Conservation (phyloP, 768 basidiomycete species). For the Agaricus subrufescens region DNA sequence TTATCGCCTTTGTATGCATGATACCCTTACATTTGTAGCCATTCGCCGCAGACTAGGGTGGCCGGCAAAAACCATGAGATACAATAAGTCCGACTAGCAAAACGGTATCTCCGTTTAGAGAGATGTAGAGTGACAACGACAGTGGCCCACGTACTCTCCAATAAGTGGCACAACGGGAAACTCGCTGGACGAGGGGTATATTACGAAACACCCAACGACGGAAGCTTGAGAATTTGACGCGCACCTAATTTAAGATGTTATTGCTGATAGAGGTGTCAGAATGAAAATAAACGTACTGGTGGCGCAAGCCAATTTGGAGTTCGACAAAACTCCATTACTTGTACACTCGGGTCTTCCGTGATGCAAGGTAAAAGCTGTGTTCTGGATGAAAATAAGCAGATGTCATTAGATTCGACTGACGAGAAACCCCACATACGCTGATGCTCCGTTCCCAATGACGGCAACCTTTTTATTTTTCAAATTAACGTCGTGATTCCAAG, state of each 20-base stretch:
- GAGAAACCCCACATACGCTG: conserved; percentile 35
- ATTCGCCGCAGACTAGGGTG: not conserved
- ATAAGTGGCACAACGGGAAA: not conserved
- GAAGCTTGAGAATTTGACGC: conserved; percentile 13
- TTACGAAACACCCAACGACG: conserved; percentile 13
- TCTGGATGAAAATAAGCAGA: conserved; percentile 20
- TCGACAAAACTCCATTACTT: conserved; percentile 46
- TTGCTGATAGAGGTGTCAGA: not conserved
- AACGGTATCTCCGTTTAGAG: not conserved
- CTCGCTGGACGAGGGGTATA: conserved; percentile 4
- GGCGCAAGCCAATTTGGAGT: conserved; percentile 46
- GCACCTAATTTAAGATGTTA: conserved; percentile 1
- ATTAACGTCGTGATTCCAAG: conserved; percentile 38
- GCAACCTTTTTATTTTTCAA: conserved; percentile 45
- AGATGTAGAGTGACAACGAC: not conserved
- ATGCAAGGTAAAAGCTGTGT: conserved; percentile 47
- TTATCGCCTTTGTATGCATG: not conserved
- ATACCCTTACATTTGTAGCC: not conserved
- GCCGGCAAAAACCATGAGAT: not conserved
- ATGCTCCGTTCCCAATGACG: conserved; percentile 55
- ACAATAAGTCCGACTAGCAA: not conserved
- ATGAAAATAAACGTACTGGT: conserved; percentile 27
- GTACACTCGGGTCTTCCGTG: conserved; percentile 31
- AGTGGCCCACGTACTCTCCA: not conserved
- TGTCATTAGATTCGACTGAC: not conserved